These are phyloP conservation scores for Syzygium grande DNA, from an alignment of 345 rosid species.

Conservation along the genomic window DNA sequence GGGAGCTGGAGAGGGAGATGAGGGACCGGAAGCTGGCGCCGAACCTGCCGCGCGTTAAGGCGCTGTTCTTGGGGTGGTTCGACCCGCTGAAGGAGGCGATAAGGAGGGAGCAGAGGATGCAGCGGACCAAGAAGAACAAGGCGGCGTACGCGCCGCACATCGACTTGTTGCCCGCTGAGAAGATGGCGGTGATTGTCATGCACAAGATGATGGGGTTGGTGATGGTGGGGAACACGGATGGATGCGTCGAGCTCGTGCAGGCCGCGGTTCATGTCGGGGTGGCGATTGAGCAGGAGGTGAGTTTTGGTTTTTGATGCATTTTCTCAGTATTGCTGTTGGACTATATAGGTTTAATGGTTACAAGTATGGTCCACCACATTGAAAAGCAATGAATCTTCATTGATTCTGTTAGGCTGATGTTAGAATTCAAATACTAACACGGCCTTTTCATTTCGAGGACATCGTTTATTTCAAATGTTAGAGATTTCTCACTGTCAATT, in stretches of 20 bases:
- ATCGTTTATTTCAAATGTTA: background rate
- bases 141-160: constrained; percentile 79
- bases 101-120: constrained; percentile 56
- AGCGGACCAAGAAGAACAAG: constrained; percentile 50
- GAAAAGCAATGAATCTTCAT: background rate
- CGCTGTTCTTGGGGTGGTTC: constrained; percentile 84
- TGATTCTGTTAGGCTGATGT: background rate
- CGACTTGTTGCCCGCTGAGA: constrained; percentile 74
- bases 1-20: constrained; percentile 67
- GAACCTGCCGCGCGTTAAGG: constrained; percentile 70
- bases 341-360: background rate
- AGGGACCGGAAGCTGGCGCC: constrained; percentile 77
- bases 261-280: constrained; percentile 79
- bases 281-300: constrained; percentile 90
- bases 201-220: constrained; percentile 87
- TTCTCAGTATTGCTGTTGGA: background rate
- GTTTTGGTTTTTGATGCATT: background rate
- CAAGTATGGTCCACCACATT: background rate
- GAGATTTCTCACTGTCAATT: background rate
- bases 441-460: background rate
- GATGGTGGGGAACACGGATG: constrained; percentile 56
- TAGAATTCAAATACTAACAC: background rate
- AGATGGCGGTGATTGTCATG: constrained; percentile 93
- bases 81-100: constrained; percentile 81
- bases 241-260: constrained; percentile 75